Conservation (phyloP, 2,329 filamentous ascomycete species). For the Pyrenophora graminea region DNA sequence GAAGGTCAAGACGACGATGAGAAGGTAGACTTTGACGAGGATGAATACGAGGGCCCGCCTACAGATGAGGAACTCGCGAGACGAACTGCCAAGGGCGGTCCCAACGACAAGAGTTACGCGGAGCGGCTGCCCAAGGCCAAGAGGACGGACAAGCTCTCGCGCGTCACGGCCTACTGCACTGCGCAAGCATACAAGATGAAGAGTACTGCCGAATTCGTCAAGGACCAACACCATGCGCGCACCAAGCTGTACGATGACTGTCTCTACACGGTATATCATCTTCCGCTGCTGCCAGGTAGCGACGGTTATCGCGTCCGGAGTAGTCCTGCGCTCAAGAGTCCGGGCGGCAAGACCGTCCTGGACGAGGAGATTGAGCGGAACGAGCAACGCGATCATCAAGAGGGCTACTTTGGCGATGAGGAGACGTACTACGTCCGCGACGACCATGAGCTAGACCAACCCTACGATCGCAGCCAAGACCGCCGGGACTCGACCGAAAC, state of each 20-base stretch:
- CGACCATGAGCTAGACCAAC: conserved; percentile 36
- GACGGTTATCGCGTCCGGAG: conserved; percentile 89
- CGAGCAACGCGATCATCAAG: conserved; percentile 84
- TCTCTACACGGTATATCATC: conserved; percentile 91
- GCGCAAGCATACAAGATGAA: conserved; percentile 91
- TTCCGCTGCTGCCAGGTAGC: conserved; percentile 81
- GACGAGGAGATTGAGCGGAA: conserved; percentile 96
- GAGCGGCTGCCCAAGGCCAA: conserved; percentile 89
- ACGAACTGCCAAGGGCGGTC: conserved; percentile 69
- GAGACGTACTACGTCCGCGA: conserved; percentile 56
- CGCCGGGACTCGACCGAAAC: conserved; percentile 29
- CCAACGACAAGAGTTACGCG: conserved; percentile 83
- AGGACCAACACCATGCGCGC: conserved; percentile 83
- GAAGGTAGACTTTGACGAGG: conserved; percentile 60
- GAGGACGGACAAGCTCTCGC: conserved; percentile 81
- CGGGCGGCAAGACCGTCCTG: conserved; percentile 87
- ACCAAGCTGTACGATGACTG: conserved; percentile 99
- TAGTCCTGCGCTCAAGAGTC: conserved; percentile 88
- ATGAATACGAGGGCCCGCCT: conserved; percentile 61
- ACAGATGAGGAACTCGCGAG: conserved; percentile 67
- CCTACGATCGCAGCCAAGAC: conserved; percentile 23
- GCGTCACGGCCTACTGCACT: conserved; percentile 94
- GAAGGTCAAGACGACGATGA: conserved; percentile 59
- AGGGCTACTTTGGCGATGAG: conserved; percentile 85
- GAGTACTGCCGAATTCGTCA: conserved; percentile 84